phyloP scores from a whole-genome alignment of 2,329 filamentous ascomycete species.

The Aspergillus pseudoviridinutans region DNA sequence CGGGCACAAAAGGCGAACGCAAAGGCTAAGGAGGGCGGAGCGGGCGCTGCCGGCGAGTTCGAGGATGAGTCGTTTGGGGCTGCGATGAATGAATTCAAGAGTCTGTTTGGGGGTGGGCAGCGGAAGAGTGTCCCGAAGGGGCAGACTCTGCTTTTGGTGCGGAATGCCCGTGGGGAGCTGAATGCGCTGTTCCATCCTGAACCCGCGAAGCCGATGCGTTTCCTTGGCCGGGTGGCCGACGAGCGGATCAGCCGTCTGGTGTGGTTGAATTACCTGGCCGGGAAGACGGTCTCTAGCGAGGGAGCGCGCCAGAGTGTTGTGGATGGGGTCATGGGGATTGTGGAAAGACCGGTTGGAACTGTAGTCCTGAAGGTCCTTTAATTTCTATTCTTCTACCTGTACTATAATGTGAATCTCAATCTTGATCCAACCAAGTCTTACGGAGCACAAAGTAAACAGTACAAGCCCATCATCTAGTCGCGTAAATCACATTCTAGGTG shows the following conservation, averaged over 20 bases:
- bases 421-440: background rate
- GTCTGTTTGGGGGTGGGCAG: slow-evolving; percentile 70
- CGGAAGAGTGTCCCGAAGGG: slow-evolving; percentile 69
- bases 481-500: background rate
- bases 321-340: slow-evolving; percentile 81
- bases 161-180: slow-evolving; percentile 63
- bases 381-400: slow-evolving; percentile 1
- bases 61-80: slow-evolving; percentile 72
- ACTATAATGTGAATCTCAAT: background rate
- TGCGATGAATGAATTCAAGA: slow-evolving; percentile 73
- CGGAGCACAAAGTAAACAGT: background rate
- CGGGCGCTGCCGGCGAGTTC: slow-evolving; percentile 41
- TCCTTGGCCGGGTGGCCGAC: slow-evolving; percentile 69
- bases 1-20: slow-evolving; percentile 59
- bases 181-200: slow-evolving; percentile 62
- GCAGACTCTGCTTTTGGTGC: slow-evolving; percentile 68
- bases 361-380: slow-evolving; percentile 69
- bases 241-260: slow-evolving; percentile 75
- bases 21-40: slow-evolving; percentile 35
- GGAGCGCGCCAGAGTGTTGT: slow-evolving; percentile 75
- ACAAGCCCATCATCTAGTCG: too few relatives aligned
- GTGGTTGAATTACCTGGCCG: slow-evolving; percentile 87
- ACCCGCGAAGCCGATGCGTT: slow-evolving; percentile 46
- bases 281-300: slow-evolving; percentile 82
- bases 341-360: slow-evolving; percentile 81